Percentiles rank a stretch among this genome's conserved stretches.
These are phyloP conservation scores for Ganoderma sinense DNA, from an alignment of 1,284 basidiomycete species.

Conservation along the genomic window DNA sequence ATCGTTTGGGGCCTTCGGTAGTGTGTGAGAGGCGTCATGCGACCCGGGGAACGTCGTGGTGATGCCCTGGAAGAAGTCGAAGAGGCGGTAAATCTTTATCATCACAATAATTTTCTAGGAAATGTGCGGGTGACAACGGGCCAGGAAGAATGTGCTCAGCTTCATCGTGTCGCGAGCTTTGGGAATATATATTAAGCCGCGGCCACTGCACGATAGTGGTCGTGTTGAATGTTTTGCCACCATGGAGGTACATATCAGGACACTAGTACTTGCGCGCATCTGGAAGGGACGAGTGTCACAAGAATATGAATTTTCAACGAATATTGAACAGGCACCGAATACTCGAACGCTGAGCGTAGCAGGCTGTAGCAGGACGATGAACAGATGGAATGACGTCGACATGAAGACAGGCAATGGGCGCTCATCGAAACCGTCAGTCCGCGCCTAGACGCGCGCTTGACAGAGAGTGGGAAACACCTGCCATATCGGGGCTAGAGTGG, in stretches of 20 bases:
- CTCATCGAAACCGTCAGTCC: not conserved
- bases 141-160: not conserved
- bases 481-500: slow-evolving; percentile 3
- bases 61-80: slow-evolving; percentile 10
- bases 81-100: slow-evolving; percentile 22
- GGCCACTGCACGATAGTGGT: not conserved
- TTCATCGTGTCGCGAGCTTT: not conserved
- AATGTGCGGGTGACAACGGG: not conserved
- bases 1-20: slow-evolving; percentile 13
- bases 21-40: slow-evolving; percentile 18
- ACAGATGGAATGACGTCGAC: not conserved
- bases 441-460: not conserved
- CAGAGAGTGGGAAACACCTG: slow-evolving; percentile 14
- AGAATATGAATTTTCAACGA: not conserved
- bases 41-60: slow-evolving; percentile 16
- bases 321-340: not conserved
- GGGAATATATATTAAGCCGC: not conserved
- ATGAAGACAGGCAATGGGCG: not conserved
- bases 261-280: no score
- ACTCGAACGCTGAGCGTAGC: not conserved
- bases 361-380: not conserved
- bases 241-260: not conserved
- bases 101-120: not conserved
- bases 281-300: not conserved
- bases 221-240: no score